Base-by-base conservation (phyloP, 2,329 filamentous ascomycete genomes). In the Zasmidium cellare region DNA sequence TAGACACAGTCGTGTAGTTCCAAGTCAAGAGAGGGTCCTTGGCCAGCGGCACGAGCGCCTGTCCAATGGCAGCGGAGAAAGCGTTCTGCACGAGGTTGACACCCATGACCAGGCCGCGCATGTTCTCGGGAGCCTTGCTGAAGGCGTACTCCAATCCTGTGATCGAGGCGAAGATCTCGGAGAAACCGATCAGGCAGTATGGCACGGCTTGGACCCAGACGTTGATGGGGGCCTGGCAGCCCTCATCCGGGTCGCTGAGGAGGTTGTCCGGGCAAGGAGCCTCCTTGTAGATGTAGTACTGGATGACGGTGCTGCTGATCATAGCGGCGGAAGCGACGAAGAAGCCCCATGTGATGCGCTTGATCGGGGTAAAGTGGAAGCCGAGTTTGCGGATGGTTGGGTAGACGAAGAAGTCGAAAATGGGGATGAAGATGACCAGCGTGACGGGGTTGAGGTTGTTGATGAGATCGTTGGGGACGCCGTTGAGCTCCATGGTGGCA, bases 1-100 rank as follows among this genome's bases (percentile, higher is more conserved):
- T 75, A 5, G 87, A 85, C 18, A 89, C 81, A 18, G 79, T 71
- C 9, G 78, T 81, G 74, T 92, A 92, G 76, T 91, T 82, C 85
- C 86, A 89, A 52, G 86, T 70, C 63, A 89, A 79, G 61, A 86
- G 77, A 20, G 87, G 88, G 69, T 91, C 84, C 57, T 80, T 80
- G 12, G 84, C 82, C 14, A 81, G 72, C 0, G 86, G 83, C 3
- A 84, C 80, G 19, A 90, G 75, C 3, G 85, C 81, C 65, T 87
- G 83, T 1, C 84, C 85, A 24, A 91, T 73, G 45, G 82, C 82
- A 5, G 83, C 79, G 3, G 82, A 82, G 53, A 84, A 79, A 1
- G 84, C 85, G 48, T 77, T 83, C 56, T 82, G 85, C 54, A 87
- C 77, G 55, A 86, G 77, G 64, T 83, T 86, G 46, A 87, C 58